Percentiles rank a stretch among this genome's conserved stretches.
phyloP scores from a whole-genome alignment of 1,284 basidiomycete genomes.

The Leccinum subrobustum region DNA sequence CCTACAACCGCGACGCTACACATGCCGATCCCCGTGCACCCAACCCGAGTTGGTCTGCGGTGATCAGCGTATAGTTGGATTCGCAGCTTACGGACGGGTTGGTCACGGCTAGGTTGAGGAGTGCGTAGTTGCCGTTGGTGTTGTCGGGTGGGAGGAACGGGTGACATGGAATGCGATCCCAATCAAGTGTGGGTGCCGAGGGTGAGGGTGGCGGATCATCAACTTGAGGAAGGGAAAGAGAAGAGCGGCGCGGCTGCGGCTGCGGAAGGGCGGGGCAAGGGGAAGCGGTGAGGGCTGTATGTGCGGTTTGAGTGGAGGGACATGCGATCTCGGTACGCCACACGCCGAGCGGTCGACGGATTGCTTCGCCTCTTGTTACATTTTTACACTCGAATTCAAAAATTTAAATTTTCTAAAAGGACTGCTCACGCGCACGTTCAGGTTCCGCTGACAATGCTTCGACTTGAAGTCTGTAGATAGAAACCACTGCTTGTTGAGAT shows the following conservation, averaged over 20 bases:
- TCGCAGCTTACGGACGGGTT: constrained; percentile 62
- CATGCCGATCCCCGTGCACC: constrained; percentile 49
- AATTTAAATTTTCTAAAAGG: too few relatives aligned
- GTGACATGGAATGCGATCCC: constrained; percentile 67
- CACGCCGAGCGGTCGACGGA: background rate
- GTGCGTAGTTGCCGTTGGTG: constrained; percentile 61
- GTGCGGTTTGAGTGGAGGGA: constrained; percentile 41
- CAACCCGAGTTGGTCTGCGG: constrained; percentile 61
- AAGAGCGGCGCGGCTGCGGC: too few relatives aligned
- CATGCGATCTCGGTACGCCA: constrained; percentile 19
- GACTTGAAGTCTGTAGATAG: too few relatives aligned
- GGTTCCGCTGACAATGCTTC: too few relatives aligned
- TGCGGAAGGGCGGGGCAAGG: constrained; percentile 34
- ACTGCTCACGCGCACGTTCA: too few relatives aligned
- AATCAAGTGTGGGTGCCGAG: constrained; percentile 67
- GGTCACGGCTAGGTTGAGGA: constrained; percentile 68
- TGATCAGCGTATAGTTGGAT: constrained; percentile 61
- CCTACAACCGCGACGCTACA: constrained; percentile 65
- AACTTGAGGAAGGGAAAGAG: constrained; percentile 21
- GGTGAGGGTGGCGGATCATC: constrained; percentile 56
- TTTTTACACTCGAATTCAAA: too few relatives aligned
- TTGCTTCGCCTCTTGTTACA: too few relatives aligned
- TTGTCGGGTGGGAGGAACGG: constrained; percentile 67
- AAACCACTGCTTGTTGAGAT: too few relatives aligned
- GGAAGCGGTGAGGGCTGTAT: constrained; percentile 53